Conservation (phyloP, 192 early-diverging fungal genomes). For the Entomortierella chlamydospora region DNA sequence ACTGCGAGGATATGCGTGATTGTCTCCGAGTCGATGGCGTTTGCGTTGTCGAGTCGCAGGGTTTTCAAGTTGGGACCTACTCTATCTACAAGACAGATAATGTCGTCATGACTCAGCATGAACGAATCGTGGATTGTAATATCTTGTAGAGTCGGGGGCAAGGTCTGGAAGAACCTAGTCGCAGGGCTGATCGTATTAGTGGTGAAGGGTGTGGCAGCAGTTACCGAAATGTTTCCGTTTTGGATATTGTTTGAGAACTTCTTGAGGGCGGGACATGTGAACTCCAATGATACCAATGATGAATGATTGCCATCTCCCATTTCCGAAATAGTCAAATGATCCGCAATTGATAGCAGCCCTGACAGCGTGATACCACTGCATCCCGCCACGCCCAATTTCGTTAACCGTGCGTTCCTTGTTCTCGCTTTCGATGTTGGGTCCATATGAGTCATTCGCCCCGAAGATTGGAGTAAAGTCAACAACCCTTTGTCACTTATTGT, state of each 20-base stretch:
- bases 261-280: constrained; percentile 31
- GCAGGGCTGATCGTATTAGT: neutral
- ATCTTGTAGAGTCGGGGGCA: constrained; percentile 35
- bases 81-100: constrained; percentile 24
- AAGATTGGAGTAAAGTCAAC: constrained; percentile 15
- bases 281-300: constrained; percentile 24
- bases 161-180: constrained; percentile 16
- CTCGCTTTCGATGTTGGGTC: neutral
- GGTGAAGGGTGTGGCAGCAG: neutral
- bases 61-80: constrained; percentile 15
- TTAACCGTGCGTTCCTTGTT: constrained; percentile 22
- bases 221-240: neutral
- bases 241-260: neutral
- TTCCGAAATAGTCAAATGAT: neutral
- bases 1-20: constrained; percentile 17
- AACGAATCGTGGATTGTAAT: constrained; percentile 33
- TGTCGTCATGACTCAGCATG: constrained; percentile 15
- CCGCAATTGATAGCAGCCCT: constrained; percentile 19
- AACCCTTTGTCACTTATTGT: constrained; percentile 20
- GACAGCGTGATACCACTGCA: constrained; percentile 27
- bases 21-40: constrained; percentile 24
- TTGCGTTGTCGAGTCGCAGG: constrained; percentile 25
- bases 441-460: constrained; percentile 9
- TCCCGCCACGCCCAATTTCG: constrained; percentile 25
- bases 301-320: neutral